phyloP scores from a whole-genome alignment of 179 eudicot species.

The Patellifolia procumbens region DNA sequence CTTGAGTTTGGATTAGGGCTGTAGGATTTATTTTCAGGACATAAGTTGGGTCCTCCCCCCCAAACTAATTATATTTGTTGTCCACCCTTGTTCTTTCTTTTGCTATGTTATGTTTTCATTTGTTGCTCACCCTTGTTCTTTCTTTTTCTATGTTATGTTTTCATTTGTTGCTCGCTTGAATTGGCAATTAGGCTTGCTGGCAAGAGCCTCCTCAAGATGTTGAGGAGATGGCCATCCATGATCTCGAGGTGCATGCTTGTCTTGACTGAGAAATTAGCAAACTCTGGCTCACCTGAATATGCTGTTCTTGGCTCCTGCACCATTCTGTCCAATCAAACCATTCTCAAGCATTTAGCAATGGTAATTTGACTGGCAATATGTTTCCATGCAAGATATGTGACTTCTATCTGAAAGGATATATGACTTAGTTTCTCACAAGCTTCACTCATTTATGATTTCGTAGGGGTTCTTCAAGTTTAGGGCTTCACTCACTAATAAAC shows the following conservation, averaged over 20 bases:
- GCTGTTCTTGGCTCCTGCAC: slow-evolving; percentile 95
- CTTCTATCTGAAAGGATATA: too few relatives aligned
- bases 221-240: slow-evolving; percentile 94
- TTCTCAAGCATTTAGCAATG: slow-evolving; percentile 79
- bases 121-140: too few relatives aligned
- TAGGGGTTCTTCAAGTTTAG: too few relatives aligned
- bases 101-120: too few relatives aligned
- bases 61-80: too few relatives aligned
- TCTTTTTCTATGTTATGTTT: too few relatives aligned
- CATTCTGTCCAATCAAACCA: slow-evolving; percentile 78
- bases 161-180: slow-evolving; percentile 23
- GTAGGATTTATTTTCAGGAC: background rate
- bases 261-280: slow-evolving; percentile 62
- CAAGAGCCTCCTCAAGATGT: slow-evolving; percentile 80
- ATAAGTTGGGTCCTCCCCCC: background rate
- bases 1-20: background rate
- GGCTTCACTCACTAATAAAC: too few relatives aligned
- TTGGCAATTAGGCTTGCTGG: slow-evolving; percentile 75
- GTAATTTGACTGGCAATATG: slow-evolving; percentile 37
- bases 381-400: too few relatives aligned
- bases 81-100: too few relatives aligned
- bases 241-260: slow-evolving; percentile 66
- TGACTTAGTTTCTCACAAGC: too few relatives aligned
- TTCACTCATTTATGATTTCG: too few relatives aligned
- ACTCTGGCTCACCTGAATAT: slow-evolving; percentile 73